phyloP scores from a whole-genome alignment of 2,329 filamentous ascomycete species.

The Colletotrichum cereale region DNA sequence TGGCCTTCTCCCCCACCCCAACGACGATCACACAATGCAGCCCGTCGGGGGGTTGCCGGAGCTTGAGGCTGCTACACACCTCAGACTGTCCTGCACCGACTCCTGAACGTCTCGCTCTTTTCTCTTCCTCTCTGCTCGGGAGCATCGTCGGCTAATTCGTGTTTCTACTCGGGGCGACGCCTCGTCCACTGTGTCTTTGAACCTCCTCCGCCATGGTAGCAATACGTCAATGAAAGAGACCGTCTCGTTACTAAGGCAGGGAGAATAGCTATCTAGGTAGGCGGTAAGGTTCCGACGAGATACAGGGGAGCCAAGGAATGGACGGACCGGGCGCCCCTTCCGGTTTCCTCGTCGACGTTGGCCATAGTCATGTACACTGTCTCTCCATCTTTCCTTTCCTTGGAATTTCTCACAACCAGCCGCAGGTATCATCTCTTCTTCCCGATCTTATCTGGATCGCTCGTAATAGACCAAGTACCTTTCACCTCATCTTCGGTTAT shows the following conservation, averaged over 20 bases:
- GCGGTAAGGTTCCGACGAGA: neutral
- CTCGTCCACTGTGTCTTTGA: neutral
- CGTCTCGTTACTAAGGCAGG: neutral
- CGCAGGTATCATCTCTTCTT: neutral
- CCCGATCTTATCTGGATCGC: neutral
- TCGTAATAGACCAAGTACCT: neutral
- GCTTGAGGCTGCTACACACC: constrained; percentile 37
- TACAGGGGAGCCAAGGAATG: neutral
- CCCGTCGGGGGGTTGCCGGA: constrained; percentile 13
- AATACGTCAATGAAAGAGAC: neutral
- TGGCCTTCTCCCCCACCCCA: neutral
- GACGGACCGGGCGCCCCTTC: neutral
- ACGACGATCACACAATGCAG: constrained; percentile 36
- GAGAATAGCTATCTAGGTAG: neutral
- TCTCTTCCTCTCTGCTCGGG: neutral
- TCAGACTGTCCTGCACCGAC: constrained; percentile 25
- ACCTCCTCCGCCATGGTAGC: neutral
- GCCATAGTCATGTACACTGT: neutral
- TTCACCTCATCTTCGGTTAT: neutral
- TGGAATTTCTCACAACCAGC: neutral
- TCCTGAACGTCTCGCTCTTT: neutral
- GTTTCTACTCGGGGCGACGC: neutral
- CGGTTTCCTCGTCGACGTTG: constrained; percentile 3
- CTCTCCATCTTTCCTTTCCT: neutral
- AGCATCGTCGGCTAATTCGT: neutral